Evolutionary conservation across 768 basidiomycete genomes (phyloP).

Genomic region (Suillus placidus): DNA sequence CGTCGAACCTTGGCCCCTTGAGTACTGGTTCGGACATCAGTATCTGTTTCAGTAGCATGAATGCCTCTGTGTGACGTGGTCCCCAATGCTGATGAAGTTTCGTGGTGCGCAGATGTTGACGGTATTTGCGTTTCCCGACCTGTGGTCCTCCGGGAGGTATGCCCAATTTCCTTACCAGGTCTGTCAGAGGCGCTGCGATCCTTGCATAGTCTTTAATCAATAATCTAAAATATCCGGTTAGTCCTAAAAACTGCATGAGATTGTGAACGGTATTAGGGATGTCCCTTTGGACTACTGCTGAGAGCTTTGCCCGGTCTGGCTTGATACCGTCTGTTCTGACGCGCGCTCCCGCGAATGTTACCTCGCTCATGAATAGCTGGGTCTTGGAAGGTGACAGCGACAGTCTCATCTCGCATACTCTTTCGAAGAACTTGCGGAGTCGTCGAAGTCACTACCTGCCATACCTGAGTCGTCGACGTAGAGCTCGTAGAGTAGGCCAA

Average conservation of each 20-base stretch:
- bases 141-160: neutral
- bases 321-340: conserved; percentile 37
- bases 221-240: conserved; percentile 38
- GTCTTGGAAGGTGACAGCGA: neutral
- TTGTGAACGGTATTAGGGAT: conserved; percentile 31
- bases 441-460: too few species aligned
- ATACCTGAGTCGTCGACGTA: too few species aligned
- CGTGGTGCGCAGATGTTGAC: neutral
- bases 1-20: conserved; percentile 32
- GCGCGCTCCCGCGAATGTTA: conserved; percentile 37
- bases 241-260: conserved; percentile 38
- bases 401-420: neutral
- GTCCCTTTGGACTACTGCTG: conserved; percentile 39
- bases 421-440: too few species aligned
- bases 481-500: too few species aligned
- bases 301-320: conserved; percentile 40
- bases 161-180: conserved; percentile 20
- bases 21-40: conserved; percentile 38
- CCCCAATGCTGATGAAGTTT: neutral
- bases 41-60: conserved; percentile 32
- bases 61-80: conserved; percentile 21
- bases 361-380: conserved; percentile 16
- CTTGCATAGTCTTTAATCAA: conserved; percentile 39
- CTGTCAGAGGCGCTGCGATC: conserved; percentile 34
- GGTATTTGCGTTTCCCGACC: neutral